phyloP scores from a whole-genome alignment of 495 filamentous ascomycete genomes.

The Entonaema liquescens region DNA sequence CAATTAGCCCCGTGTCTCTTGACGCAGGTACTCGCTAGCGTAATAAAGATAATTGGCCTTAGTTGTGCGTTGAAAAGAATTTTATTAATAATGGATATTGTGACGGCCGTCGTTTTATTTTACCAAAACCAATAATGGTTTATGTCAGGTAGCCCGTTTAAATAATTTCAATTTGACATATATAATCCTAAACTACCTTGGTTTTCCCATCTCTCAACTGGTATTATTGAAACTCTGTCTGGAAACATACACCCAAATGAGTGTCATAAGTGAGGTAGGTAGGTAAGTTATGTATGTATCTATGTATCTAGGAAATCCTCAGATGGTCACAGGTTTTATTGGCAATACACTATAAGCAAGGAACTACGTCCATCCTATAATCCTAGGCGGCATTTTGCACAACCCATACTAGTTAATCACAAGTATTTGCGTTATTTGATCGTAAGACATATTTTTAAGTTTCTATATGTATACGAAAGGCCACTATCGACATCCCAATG shows the following conservation, averaged over 20 bases:
- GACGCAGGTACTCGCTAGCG: neutral
- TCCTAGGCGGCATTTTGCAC: too few relatives aligned
- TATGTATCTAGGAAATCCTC: too few relatives aligned
- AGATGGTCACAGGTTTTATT: too few relatives aligned
- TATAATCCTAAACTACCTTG: too few relatives aligned
- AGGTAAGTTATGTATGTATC: too few relatives aligned
- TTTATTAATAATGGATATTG: neutral
- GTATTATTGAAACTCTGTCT: too few relatives aligned
- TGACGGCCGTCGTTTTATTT: neutral
- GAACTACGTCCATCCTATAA: too few relatives aligned
- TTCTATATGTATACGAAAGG: neutral
- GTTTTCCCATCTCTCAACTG: too few relatives aligned
- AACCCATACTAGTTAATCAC: neutral
- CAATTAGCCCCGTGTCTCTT: neutral
- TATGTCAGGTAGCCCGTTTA: neutral
- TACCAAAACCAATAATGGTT: too few relatives aligned
- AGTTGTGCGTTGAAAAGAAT: neutral
- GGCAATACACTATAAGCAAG: too few relatives aligned
- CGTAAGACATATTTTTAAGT: neutral
- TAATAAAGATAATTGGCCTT: neutral
- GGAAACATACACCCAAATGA: too few relatives aligned
- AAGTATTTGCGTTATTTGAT: neutral
- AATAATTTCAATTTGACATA: neutral
- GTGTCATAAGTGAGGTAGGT: too few relatives aligned
- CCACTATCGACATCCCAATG: neutral